These are phyloP conservation scores for Eucalyptus curtisii DNA, from an alignment of 345 rosid genomes.

Conservation along the genomic window DNA sequence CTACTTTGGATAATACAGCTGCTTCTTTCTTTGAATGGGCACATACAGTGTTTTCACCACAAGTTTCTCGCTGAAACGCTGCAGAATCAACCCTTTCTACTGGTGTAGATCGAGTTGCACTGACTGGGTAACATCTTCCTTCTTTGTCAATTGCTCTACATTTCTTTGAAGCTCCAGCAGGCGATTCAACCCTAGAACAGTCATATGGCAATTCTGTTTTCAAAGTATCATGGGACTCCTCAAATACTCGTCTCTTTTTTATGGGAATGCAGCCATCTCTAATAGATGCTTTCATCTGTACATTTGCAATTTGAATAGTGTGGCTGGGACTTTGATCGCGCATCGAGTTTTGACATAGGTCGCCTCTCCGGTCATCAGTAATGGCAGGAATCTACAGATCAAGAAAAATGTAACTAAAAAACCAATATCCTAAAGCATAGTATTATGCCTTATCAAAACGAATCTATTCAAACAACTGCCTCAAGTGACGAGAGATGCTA, in stretches of 20 bases:
- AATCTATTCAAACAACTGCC: not conserved
- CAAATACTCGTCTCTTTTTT: not conserved
- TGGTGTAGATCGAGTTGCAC: not conserved
- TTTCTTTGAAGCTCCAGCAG: not conserved
- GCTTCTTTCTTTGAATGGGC: not conserved
- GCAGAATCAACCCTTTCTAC: constrained; percentile 8
- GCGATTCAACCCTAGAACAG: not conserved
- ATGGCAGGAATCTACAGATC: not conserved
- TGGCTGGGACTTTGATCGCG: not conserved
- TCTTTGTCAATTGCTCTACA: constrained; percentile 12
- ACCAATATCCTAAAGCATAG: not conserved
- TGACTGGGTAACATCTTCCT: constrained; percentile 2
- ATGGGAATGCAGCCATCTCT: not conserved
- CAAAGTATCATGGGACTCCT: not conserved
- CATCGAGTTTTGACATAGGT: not conserved
- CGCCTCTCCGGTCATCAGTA: not conserved
- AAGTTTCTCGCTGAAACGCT: constrained; percentile 13
- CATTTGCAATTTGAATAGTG: not conserved
- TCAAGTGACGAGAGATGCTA: not conserved
- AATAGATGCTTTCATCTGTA: not conserved
- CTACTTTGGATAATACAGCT: constrained; percentile 14
- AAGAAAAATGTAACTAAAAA: constrained; percentile 1
- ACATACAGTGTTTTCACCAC: constrained; percentile 8
- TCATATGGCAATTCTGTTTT: not conserved
- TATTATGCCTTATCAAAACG: not conserved